A percentile compares a stretch with the other conserved stretches of the same genome.
phyloP scores from a whole-genome alignment of 306 rosid genomes.

The Sindora glabra region DNA sequence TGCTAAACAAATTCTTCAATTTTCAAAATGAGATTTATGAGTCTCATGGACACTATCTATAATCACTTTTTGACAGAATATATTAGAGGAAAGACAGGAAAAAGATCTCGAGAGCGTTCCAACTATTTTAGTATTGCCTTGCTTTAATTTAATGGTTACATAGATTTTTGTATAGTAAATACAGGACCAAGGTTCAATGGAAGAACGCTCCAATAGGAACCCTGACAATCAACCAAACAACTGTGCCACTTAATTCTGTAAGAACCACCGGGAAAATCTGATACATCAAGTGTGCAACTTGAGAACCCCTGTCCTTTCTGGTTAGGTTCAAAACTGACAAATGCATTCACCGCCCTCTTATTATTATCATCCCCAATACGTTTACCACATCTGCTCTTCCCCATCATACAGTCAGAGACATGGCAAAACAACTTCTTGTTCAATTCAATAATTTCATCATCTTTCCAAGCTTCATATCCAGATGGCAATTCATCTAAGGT shows the following conservation, averaged over 20 bases:
- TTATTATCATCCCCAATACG: background rate
- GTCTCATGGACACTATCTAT: too few relatives aligned
- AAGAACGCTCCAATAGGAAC: conserved; percentile 47
- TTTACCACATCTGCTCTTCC: background rate
- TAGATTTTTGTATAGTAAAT: conserved; percentile 21
- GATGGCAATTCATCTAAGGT: background rate
- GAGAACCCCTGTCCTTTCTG: conserved; percentile 63
- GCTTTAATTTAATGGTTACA: too few relatives aligned
- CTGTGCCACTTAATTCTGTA: conserved; percentile 59
- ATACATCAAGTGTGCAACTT: conserved; percentile 57
- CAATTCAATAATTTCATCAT: conserved; percentile 31
- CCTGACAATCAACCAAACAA: conserved; percentile 40
- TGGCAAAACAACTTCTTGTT: conserved; percentile 24
- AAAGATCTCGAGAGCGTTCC: too few relatives aligned
- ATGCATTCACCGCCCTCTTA: conserved; percentile 18
- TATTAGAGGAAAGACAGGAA: too few relatives aligned
- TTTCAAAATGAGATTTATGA: too few relatives aligned
- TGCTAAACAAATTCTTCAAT: too few relatives aligned
- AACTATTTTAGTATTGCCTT: too few relatives aligned
- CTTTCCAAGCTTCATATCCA: conserved; percentile 37
- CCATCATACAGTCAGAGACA: conserved; percentile 20
- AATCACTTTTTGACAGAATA: too few relatives aligned
- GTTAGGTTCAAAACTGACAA: conserved; percentile 29
- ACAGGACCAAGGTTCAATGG: conserved; percentile 51
- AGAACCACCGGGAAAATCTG: conserved; percentile 43